A percentile compares a stretch with the other conserved stretches of the same genome.
Evolutionary conservation across 2,329 filamentous ascomycete genomes (phyloP).

Genomic region (Alternaria sp.): DNA sequence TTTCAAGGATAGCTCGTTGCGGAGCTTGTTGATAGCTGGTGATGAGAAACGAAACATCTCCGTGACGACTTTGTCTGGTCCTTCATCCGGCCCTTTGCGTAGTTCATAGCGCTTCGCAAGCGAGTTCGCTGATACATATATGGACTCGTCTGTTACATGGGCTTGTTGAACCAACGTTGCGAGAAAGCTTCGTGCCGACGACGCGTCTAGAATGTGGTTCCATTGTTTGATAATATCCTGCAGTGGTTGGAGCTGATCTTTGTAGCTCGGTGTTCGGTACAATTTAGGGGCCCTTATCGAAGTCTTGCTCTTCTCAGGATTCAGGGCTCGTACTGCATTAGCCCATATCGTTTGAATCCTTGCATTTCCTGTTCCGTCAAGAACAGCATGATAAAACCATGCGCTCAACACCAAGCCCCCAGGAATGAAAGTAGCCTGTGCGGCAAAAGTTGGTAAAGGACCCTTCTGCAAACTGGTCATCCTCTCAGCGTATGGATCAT

Average conservation of each 20-base stretch:
- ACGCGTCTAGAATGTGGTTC: background rate
- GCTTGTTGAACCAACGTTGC: background rate
- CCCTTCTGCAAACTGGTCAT: slow-evolving; percentile 21
- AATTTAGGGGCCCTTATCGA: background rate
- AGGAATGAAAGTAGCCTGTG: slow-evolving; percentile 38
- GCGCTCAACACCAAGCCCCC: slow-evolving; percentile 42
- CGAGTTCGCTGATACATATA: background rate
- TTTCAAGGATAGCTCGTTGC: background rate
- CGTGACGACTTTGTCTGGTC: slow-evolving; percentile 18
- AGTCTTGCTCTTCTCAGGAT: background rate
- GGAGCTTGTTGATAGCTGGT: background rate
- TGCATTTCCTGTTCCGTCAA: slow-evolving; percentile 30
- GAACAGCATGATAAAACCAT: slow-evolving; percentile 37
- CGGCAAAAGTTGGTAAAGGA: slow-evolving; percentile 31
- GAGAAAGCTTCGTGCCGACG: slow-evolving; percentile 9
- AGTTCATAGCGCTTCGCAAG: slow-evolving; percentile 2
- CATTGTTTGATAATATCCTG: background rate
- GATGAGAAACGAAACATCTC: slow-evolving; percentile 17
- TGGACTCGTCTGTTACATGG: background rate
- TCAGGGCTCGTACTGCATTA: background rate
- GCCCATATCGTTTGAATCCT: slow-evolving; percentile 29
- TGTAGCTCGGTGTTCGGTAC: background rate
- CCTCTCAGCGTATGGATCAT: slow-evolving; percentile 23
- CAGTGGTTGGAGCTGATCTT: slow-evolving; percentile 5
- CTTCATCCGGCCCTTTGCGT: background rate